Evolutionary conservation across 345 rosid species (phyloP), one percentile per base, ranked within the genome.

Genomic region (Crucihimalaya himalaica): DNA sequence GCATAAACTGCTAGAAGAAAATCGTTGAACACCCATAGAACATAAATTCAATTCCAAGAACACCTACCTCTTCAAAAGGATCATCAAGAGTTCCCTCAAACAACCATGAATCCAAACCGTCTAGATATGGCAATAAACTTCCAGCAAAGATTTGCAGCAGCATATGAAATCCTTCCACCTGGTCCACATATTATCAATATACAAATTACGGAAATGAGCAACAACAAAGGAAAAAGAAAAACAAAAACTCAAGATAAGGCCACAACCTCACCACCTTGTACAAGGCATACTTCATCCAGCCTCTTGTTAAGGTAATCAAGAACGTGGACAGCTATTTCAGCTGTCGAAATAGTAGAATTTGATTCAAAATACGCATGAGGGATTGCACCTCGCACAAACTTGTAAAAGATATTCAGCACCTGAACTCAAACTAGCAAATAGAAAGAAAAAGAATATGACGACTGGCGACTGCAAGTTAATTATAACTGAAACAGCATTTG

Each of bases 231-330:
- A 31, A 35, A 45, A 18, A 74, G 21, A 40, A 71, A 73, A 43
- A 46, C 8, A 16, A 31, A 48, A 59, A 37, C 9, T 11, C 29
- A 21, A 15, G 23, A 18, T 75, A 57, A 14, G 55, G 63, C 56
- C 66, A 83, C 92, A 81, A 91, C 97, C 98, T 93, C 96, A 84
- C 96, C 96, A 82, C 90, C 90, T 85, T 86, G 94, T 57, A 91
- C 88, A 54, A 91, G 92, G 76, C 92, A 89, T 54, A 83, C 86
- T 81, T 91, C 88, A 76, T 91, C 97, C 51, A 93, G 74, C 79
- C 81, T 87, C 77, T 76, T 75, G 84, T 86, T 89, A 75, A 93
- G 96, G 84, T 86, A 78, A 79, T 91, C 94, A 63, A 93, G 89
- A 68, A 93, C 66, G 66, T 86, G 92, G 51, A 80, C 89, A 18